Conservation (phyloP, 176 grass and related monocot species). For the Lolium multiflorum region DNA sequence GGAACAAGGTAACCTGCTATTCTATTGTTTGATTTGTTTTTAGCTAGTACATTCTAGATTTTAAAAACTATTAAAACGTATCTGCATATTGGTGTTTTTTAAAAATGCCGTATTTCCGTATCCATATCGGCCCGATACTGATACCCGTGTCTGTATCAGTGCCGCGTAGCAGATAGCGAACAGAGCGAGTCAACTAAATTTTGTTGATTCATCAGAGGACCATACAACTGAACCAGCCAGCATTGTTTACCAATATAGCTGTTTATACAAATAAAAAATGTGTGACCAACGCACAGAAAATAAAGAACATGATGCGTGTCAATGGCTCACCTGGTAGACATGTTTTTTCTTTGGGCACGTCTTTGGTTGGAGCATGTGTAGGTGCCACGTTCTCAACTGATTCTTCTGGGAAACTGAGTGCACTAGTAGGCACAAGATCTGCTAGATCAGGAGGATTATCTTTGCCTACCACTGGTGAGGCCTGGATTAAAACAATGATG, state of each 20-base stretch:
- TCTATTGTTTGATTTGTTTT: too few relatives aligned
- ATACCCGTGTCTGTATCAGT: too few relatives aligned
- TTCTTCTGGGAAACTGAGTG: slow-evolving; percentile 49
- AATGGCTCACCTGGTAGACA: slow-evolving; percentile 54
- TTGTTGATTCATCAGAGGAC: slow-evolving; percentile 30
- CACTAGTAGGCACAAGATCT: slow-evolving; percentile 67
- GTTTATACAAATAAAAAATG: slow-evolving; percentile 19
- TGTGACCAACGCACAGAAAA: neutral
- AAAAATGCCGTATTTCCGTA: too few relatives aligned
- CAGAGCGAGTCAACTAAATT: slow-evolving; percentile 8
- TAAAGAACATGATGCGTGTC: slow-evolving; percentile 1
- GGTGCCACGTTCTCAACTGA: slow-evolving; percentile 47
- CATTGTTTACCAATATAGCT: neutral
- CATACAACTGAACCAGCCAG: neutral
- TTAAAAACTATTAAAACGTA: too few relatives aligned
- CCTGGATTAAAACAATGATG: slow-evolving; percentile 59
- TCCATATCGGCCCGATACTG: too few relatives aligned
- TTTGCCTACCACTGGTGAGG: slow-evolving; percentile 76
- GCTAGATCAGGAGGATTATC: slow-evolving; percentile 94
- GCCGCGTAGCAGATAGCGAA: neutral
- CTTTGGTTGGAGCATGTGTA: slow-evolving; percentile 52
- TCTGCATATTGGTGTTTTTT: too few relatives aligned
- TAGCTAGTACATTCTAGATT: too few relatives aligned
- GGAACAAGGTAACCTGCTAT: too few relatives aligned
- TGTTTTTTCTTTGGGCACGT: slow-evolving; percentile 53